Conservation (phyloP, 169 alveolate species). For the Plasmodium berghei region DNA sequence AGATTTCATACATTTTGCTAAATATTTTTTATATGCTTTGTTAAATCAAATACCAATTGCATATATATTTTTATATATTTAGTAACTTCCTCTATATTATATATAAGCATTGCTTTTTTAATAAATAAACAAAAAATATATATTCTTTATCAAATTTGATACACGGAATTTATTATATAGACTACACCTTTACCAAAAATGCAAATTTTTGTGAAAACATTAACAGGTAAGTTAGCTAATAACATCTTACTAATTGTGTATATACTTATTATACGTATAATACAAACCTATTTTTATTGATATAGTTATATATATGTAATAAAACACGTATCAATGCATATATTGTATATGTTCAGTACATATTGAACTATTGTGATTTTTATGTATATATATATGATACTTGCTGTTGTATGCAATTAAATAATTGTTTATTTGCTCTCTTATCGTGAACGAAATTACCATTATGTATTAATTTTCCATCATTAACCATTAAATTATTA, state of each 20-base stretch:
- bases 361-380: not conserved
- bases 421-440: not conserved
- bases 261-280: not conserved
- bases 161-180: slow-evolving; percentile 7
- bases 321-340: not conserved
- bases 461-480: no score
- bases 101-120: slow-evolving; percentile 22
- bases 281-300: not conserved
- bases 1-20: not conserved
- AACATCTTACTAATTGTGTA: not conserved
- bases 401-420: not conserved
- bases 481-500: not conserved
- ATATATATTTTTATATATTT: slow-evolving; percentile 26
- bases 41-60: slow-evolving; percentile 35
- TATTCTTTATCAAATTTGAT: not conserved
- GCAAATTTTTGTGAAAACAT: slow-evolving; percentile 97
- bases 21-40: slow-evolving; percentile 38
- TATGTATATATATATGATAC: not conserved
- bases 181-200: slow-evolving; percentile 68
- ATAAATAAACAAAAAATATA: slow-evolving; percentile 15
- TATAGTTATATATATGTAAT: not conserved
- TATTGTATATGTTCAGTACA: not conserved
- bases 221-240: slow-evolving; percentile 89
- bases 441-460: no score
- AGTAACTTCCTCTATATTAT: slow-evolving; percentile 21